Evolutionary conservation across 768 basidiomycete species (phyloP), one percentile per base, ranked within the genome.

Genomic region (Podaxis sp.): DNA sequence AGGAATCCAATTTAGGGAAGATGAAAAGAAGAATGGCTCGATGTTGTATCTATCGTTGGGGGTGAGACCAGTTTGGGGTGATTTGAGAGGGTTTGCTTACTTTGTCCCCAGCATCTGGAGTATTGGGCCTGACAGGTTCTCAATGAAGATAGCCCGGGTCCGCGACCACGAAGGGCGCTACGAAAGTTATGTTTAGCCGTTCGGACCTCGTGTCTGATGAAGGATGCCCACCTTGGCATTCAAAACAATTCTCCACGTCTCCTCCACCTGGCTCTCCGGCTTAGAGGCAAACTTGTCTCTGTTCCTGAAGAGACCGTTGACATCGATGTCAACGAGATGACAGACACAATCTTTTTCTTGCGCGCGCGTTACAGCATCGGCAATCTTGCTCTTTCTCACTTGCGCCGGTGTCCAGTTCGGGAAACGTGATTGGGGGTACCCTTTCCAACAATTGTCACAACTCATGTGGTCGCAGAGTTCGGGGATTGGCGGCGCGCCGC

Each of bases 11-110:
- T 82, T 85, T 1, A 85, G 64, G n/a, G 83, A 84, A 0, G 85
- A 86, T 4, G 84, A 84, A 65, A 83, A 87, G 71, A 85, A 87
- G 69, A 86, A 86, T 0, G 86, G 86, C 66, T 87, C 85, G 49
- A 87, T 79, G 27, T 77, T 74, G 61, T 80, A 84, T 68, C 85
- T 81, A 27, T 37, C 36, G 55, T 3, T 6, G 12, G 3, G 72
- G 3, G 17, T 24, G 47, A 49, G 24, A 49, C n/a, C 1, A 8
- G 4, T 19, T 49, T 7, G 22, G 22, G 9, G 9, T n/a, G 11
- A 37, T 53, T 50, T 22, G 50, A 56, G 3, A 5, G 12, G 1
- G 7, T 12, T 4, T 17, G 2, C 29, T 22, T 66, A 85, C 84
- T 68, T 83, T 4, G 79, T 76, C n/a, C 86, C 86, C 4, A 87